Conservation (phyloP, 2,329 filamentous ascomycete genomes). For the Alternaria consortialis region DNA sequence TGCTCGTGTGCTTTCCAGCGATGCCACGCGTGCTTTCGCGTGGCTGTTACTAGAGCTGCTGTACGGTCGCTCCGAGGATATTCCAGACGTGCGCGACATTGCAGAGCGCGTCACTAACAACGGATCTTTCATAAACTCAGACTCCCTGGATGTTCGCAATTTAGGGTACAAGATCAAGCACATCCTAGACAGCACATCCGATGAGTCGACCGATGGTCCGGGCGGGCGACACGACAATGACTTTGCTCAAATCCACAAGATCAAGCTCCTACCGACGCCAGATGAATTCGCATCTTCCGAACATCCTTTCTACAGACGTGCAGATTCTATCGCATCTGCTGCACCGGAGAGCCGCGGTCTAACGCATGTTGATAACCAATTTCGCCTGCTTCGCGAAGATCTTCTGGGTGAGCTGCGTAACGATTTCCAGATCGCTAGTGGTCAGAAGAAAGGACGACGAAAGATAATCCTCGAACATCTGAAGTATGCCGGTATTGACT, state of each 20-base stretch:
- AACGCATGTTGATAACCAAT: conserved; percentile 74
- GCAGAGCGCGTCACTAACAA: conserved; percentile 33
- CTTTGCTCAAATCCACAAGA: conserved; percentile 66
- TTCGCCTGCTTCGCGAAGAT: conserved; percentile 75
- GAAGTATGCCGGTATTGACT: conserved; percentile 51
- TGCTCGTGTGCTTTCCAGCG: conserved; percentile 29
- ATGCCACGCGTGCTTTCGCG: conserved; percentile 45
- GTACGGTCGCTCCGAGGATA: conserved; percentile 45
- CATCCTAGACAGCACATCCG: conserved; percentile 60
- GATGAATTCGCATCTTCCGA: conserved; percentile 67
- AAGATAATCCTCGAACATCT: conserved; percentile 55
- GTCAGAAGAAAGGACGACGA: conserved; percentile 59
- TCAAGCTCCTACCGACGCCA: conserved; percentile 71
- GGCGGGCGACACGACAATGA: conserved; percentile 81
- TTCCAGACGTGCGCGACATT: conserved; percentile 37
- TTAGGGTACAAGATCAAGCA: conserved; percentile 64
- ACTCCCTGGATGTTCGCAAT: conserved; percentile 63
- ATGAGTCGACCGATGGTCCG: conserved; percentile 53
- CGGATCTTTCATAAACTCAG: conserved; percentile 33
- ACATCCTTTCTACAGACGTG: conserved; percentile 64
- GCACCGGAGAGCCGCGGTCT: conserved; percentile 52
- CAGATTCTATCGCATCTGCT: conserved; percentile 59
- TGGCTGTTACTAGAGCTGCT: conserved; percentile 59
- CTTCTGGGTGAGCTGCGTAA: conserved; percentile 72
- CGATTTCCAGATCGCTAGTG: conserved; percentile 63